phyloP scores from a whole-genome alignment of 768 basidiomycete genomes.

The Cystobasidium ongulense region DNA sequence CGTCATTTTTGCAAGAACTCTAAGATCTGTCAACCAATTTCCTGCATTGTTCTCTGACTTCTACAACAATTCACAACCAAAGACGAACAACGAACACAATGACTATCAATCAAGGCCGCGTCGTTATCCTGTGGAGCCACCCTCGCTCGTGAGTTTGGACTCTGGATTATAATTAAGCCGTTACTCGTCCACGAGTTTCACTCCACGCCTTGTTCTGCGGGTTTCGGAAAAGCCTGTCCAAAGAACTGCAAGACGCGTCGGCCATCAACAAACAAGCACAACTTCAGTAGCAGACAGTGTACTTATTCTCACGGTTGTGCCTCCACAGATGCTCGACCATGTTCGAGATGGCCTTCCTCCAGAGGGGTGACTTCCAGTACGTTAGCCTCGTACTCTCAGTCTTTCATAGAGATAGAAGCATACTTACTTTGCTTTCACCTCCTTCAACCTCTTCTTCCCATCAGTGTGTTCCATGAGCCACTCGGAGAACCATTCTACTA shows the following conservation, averaged over 20 bases:
- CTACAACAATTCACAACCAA: neutral
- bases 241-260: neutral
- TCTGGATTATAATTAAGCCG: neutral
- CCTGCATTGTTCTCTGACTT: too few species aligned
- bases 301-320: neutral
- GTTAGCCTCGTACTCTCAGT: neutral
- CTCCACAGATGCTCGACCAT: constrained; percentile 35
- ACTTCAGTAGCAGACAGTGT: neutral
- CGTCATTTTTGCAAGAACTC: neutral
- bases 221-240: neutral
- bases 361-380: constrained; percentile 19
- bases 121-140: constrained; percentile 25
- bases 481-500: constrained; percentile 38
- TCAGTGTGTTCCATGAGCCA: constrained; percentile 40
- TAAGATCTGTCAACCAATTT: too few species aligned
- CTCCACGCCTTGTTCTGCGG: neutral
- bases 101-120: constrained; percentile 20
- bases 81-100: neutral
- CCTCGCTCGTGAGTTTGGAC: constrained; percentile 22
- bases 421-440: neutral
- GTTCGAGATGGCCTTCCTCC: constrained; percentile 40
- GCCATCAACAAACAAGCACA: neutral
- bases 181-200: neutral
- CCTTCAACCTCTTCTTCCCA: constrained; percentile 11
- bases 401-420: neutral